Conservation (phyloP, 2,329 filamentous ascomycete genomes). For the Cryphonectria naterciae region DNA sequence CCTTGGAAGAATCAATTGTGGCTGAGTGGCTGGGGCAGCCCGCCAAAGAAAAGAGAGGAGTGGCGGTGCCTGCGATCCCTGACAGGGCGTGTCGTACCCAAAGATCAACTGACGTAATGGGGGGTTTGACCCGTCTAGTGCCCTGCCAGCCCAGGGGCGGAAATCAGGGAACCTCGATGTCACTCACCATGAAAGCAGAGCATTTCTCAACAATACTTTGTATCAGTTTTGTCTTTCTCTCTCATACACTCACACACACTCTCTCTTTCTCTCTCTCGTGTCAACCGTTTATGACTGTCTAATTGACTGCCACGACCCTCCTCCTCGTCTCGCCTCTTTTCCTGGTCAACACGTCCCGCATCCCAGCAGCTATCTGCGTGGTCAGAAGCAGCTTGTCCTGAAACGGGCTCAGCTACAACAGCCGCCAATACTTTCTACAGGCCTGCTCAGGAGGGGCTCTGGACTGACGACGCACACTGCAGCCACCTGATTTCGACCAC, state of each 20-base stretch:
- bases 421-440: background rate
- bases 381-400: background rate
- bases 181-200: background rate
- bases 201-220: constrained; percentile 1
- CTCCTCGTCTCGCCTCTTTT: background rate
- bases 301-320: background rate
- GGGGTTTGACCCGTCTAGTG: background rate
- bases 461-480: background rate
- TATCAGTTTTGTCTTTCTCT: background rate
- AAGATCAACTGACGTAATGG: constrained; percentile 1
- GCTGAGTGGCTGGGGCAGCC: constrained; percentile 11
- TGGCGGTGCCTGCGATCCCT: background rate
- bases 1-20: background rate
- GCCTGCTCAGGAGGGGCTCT: background rate
- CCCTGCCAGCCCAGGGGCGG: background rate
- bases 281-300: background rate
- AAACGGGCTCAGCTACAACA: background rate
- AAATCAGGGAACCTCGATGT: background rate
- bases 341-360: background rate
- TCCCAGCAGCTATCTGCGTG: background rate
- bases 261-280: too few species aligned
- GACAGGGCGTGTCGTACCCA: background rate
- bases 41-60: background rate
- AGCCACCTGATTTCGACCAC: background rate
- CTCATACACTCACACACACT: too few species aligned